These are phyloP conservation scores for Phytophthora tentaculata DNA, from an alignment of 352 stramenopile species.

Conservation along the genomic window DNA sequence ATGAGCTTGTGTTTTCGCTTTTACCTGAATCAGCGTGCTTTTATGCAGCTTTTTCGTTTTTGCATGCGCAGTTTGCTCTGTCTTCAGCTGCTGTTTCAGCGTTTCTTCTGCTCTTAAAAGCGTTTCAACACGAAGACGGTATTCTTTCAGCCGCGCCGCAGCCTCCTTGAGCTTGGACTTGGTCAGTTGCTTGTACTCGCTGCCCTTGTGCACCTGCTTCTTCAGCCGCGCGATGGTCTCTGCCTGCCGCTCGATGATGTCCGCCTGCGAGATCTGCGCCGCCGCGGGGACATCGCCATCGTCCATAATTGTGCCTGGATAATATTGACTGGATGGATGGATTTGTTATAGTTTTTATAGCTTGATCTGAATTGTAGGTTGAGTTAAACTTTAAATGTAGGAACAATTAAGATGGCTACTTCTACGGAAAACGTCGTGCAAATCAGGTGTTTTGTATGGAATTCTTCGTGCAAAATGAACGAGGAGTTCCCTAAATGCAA, in stretches of 20 bases:
- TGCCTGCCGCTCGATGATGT: slow-evolving; percentile 77
- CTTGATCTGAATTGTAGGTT: slow-evolving; percentile 1
- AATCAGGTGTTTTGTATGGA: too few species aligned
- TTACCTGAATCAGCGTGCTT: slow-evolving; percentile 7
- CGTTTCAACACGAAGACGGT: slow-evolving; percentile 61
- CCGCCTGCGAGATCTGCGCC: slow-evolving; percentile 62
- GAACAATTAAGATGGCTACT: too few species aligned
- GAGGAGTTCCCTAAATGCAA: too few species aligned
- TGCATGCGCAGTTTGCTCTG: slow-evolving; percentile 3
- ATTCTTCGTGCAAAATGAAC: too few species aligned
- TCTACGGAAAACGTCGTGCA: too few species aligned
- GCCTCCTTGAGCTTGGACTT: slow-evolving; percentile 78
- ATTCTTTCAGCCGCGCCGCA: slow-evolving; percentile 60
- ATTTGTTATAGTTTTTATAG: slow-evolving; percentile 21
- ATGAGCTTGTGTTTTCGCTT: slow-evolving; percentile 19
- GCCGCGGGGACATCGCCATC: slow-evolving; percentile 26
- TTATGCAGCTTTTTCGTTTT: slow-evolving; percentile 24
- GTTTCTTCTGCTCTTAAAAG: slow-evolving; percentile 42
- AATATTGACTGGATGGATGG: slow-evolving; percentile 7
- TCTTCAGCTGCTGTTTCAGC: slow-evolving; percentile 32
- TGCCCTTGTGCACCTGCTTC: slow-evolving; percentile 38
- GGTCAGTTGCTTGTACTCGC: slow-evolving; percentile 62
- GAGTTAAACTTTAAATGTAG: too few species aligned
- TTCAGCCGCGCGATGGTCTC: slow-evolving; percentile 59
- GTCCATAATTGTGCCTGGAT: slow-evolving; percentile 18